Base-by-base conservation (phyloP, 495 filamentous ascomycete species). In the Thozetella sp. region DNA sequence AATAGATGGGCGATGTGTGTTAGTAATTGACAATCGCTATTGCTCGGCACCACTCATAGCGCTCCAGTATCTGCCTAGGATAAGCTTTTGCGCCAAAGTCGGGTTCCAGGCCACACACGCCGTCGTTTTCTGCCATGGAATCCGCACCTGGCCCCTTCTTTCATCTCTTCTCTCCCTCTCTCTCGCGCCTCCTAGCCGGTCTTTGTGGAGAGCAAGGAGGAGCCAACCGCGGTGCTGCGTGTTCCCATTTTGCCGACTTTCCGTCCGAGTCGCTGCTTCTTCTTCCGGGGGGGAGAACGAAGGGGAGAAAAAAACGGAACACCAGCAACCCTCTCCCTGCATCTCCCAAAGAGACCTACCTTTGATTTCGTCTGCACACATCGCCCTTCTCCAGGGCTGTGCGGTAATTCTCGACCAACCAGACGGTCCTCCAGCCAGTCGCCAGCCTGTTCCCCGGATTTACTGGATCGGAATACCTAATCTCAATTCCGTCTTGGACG, bases 21-120 rank as follows among this genome's bases (percentile, higher is more conserved):
- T 61, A 61, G 58, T 19, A 43, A 13, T 26, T 45, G 53, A 60
- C 58, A 24, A 15, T 11, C 50, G 11, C 34, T 23, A 51, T 11
- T 54, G 53, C 53, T 17, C 3, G 53, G 2, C 19, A 37, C 25
- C 22, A 13, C 23, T 53, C 45, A 25, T 40, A 30, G 43, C 51
- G 25, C 4, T 22, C 23, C 1, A 53, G 58, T 61, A 61, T 27
- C 58, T 61, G 37, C 22, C 58, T 61, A 61, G 43, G 43, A 20
- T 48, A 48, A 19, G 20, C 43, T 48, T n/a, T 48, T 20, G n/a
- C 43, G n/a, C 43, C 43, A 48, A 48, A 37, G 30, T 10, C 43
- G 4, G 43, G 43, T 10, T 48, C 43, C 51, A 20, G 37, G 22
- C 23, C 19, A 25, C 22, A 3, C 25, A 51, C 53, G 15, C 37